Percentiles rank a stretch among this genome's conserved stretches.
phyloP scores from a whole-genome alignment of 129 eudicot genomes.

The Solidago caesia region DNA sequence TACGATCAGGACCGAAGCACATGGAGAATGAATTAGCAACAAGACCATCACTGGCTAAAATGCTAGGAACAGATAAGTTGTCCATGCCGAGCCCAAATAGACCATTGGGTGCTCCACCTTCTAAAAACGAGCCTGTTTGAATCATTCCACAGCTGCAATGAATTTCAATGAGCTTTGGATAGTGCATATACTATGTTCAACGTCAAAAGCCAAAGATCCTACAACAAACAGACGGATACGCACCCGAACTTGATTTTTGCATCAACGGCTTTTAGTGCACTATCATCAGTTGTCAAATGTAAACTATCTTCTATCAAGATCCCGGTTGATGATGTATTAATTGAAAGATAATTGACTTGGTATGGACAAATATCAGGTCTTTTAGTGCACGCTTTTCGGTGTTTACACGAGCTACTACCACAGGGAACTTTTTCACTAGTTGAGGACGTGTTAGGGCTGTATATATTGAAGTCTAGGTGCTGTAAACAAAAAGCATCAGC shows the following conservation, averaged over 20 bases:
- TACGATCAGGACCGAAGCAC: slow-evolving; percentile 70
- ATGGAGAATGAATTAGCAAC: slow-evolving; percentile 87
- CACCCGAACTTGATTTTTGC: slow-evolving; percentile 83
- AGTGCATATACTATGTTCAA: neutral
- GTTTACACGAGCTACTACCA: slow-evolving; percentile 51
- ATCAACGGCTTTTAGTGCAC: slow-evolving; percentile 37
- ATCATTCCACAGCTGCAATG: slow-evolving; percentile 66
- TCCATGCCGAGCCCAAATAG: slow-evolving; percentile 86
- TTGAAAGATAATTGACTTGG: slow-evolving; percentile 55
- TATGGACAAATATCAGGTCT: slow-evolving; percentile 59
- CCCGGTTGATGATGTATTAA: slow-evolving; percentile 71
- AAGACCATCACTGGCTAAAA: slow-evolving; percentile 69
- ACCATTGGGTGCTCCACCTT: slow-evolving; percentile 84
- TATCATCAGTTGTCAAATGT: slow-evolving; percentile 58
- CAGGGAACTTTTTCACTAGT: slow-evolving; percentile 63
- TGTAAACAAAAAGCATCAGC: slow-evolving; percentile 27
- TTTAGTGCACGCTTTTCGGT: slow-evolving; percentile 40
- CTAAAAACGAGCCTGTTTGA: slow-evolving; percentile 84
- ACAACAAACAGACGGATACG: neutral
- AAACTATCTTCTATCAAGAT: slow-evolving; percentile 71
- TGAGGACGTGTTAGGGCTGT: slow-evolving; percentile 65
- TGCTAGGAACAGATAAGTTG: slow-evolving; percentile 74
- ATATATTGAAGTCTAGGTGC: slow-evolving; percentile 58
- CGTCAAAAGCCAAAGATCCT: neutral
- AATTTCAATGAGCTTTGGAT: slow-evolving; percentile 4